Base-by-base conservation (phyloP, 257 asterid species). In the Nicotiana paniculata region DNA sequence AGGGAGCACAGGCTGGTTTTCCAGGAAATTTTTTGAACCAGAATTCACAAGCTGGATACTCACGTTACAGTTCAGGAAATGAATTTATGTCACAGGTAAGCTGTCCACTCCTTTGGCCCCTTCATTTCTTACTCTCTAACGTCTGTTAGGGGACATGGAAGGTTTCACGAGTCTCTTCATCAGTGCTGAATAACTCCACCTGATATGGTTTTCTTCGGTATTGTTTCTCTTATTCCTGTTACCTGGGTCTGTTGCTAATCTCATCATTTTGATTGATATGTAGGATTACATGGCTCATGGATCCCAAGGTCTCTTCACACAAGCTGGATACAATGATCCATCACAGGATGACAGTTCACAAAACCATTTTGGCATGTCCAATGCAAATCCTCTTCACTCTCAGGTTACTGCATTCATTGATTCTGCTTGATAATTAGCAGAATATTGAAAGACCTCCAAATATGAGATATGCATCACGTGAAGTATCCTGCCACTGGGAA, bases 71-170 rank as follows among this genome's bases (percentile, higher is more conserved):
- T 57, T 83, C 97, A 63, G 99, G 98, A 89, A 95, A 92, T 85
- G 99, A 96, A 77, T 96, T 90, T 82, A 95, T 95, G 99, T 95
- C 99, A 83, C 99, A 96, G 98, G 99, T 96, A 77, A 68, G 90
- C 82, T 69, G 67, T 58, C 3, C 84, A 68, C 37, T 57, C 79
- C 7, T 48, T 17, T 85, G 69, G 17, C 30, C 63, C 55, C 83
- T 81, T 57, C 72, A 79, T n/a, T 33, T 75, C 79, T 75, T 28
- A 15, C 79, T 51, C 63, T 51, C 28, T 48, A 15, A 51, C 9
- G 63, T 26, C 62, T 74, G 21, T 48, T 74, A 33, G 43, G 28
- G 79, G 63, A 15, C 9, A 7, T 51, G 63, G 43, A 75, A 75
- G 26, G 16, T 28, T 59, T 48, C 63, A 30, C 21, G 26, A 8